Base-by-base conservation (phyloP, 148 eudicot species). In the Selenicereus undatus region DNA sequence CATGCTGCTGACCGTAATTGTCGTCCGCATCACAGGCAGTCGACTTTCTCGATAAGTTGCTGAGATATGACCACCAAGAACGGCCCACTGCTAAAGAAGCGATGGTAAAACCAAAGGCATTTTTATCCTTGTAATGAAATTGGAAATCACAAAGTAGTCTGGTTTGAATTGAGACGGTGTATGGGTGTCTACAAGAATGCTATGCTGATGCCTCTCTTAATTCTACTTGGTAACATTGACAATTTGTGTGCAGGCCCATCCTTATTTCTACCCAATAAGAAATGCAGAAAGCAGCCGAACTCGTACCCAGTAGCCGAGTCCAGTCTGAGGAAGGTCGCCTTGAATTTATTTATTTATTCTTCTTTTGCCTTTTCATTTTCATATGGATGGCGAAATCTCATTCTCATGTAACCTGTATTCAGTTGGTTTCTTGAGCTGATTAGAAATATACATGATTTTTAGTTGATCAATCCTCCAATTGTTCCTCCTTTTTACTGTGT, bases 51-150 rank as follows among this genome's bases (percentile, higher is more conserved):
- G 98, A 95, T 83, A 93, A 91, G 87, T 85, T 93, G 87, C 88
- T 95, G 84, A 90, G 89, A 72, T 93, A 91, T 83, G 97, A 95
- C 84, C 96, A 95, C 82, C 98, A 95, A 75, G 97, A 95, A 78
- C 88, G 97, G 88, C 97, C 93, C 77, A 93, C 97, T 76, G 97
- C 98, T 77, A 95, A 95, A 86, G 97, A 95, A 87, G 98, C 97
- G 70, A 95, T 91, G 98, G 97, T 93, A 90, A 86, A 77, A 35
- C 77, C 74, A 8, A 39, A 20, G 32, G 3, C 35, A 42, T 24
- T 42, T 48, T 22, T 0, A n/a, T 1, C 10, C 69, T 22, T 26
- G 50, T 8, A 17, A 3, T 9, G 43, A 39, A 39, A 32, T 32
- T 32, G 32, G 32, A 32, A 32, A 2, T 32, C 32, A 32, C 32